phyloP scores from a whole-genome alignment of 2,329 filamentous ascomycete species.

The Pestalotiopsis sp. region DNA sequence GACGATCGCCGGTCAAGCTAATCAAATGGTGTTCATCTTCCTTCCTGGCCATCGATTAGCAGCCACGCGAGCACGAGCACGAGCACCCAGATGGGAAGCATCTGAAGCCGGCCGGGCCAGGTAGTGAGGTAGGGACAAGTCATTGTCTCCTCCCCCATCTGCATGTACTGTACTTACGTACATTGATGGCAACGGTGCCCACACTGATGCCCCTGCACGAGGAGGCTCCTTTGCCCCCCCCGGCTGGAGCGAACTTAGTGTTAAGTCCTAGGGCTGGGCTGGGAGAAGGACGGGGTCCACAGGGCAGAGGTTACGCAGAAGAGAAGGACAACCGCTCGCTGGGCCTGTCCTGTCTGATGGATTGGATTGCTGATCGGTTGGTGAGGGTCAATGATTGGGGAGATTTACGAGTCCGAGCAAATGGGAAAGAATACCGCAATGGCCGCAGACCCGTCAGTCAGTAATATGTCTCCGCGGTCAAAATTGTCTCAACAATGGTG shows the following conservation, averaged over 20 bases:
- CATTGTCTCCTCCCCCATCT: neutral
- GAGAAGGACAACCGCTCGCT: neutral
- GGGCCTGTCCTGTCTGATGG: neutral
- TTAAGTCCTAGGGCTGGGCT: neutral
- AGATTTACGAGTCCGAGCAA: neutral
- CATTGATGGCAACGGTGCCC: neutral
- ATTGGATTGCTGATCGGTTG: neutral
- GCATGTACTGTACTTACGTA: neutral
- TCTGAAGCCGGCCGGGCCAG: neutral
- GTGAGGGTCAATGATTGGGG: neutral
- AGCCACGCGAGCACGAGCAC: neutral
- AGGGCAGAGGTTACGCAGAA: slow-evolving; percentile 7
- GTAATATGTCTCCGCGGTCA: neutral
- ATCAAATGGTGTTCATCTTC: neutral
- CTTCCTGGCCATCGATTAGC: neutral
- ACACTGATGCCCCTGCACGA: neutral
- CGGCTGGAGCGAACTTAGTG: neutral
- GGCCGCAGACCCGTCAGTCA: neutral
- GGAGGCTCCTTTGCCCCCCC: neutral
- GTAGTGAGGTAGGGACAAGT: neutral
- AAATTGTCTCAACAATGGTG: neutral
- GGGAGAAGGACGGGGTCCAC: neutral
- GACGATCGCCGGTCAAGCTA: neutral
- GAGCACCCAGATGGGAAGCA: neutral
- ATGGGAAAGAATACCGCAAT: neutral